These are phyloP conservation scores for Chernovozyma aurita DNA, from an alignment of 1,139 yeast species.

Conservation along the genomic window DNA sequence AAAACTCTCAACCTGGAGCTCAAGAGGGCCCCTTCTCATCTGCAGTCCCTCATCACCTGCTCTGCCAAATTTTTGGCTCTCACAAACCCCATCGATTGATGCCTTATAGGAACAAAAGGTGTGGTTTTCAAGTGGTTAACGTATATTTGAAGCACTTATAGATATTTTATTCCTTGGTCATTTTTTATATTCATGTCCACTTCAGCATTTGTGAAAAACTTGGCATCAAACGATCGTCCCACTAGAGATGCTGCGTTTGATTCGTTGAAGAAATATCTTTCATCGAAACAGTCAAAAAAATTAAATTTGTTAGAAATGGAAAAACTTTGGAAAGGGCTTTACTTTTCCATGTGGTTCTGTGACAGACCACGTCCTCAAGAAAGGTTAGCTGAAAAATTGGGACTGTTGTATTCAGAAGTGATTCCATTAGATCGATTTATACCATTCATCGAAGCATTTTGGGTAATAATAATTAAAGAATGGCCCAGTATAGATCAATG, in stretches of 20 bases:
- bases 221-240: slow-evolving; percentile 77
- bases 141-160: no score
- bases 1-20: no score
- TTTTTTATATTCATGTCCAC: slow-evolving; percentile 20
- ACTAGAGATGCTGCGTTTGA: slow-evolving; percentile 75
- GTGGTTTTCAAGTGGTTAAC: no score
- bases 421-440: slow-evolving; percentile 38
- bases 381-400: slow-evolving; percentile 69
- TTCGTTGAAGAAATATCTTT: slow-evolving; percentile 57
- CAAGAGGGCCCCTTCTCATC: no score
- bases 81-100: background rate
- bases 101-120: no score
- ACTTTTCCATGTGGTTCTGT: slow-evolving; percentile 92
- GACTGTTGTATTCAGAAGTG: slow-evolving; percentile 50
- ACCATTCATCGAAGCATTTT: slow-evolving; percentile 69
- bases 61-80: background rate
- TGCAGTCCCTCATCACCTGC: slow-evolving; percentile 1
- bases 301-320: slow-evolving; percentile 52
- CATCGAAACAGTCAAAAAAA: slow-evolving; percentile 26
- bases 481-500: slow-evolving; percentile 84
- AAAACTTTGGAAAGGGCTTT: slow-evolving; percentile 91
- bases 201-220: slow-evolving; percentile 61
- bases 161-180: background rate
- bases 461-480: slow-evolving; percentile 74
- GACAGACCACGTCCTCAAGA: slow-evolving; percentile 93